These are phyloP conservation scores for Volvariella volvacea DNA, from an alignment of 1,284 basidiomycete genomes.

Conservation along the genomic window DNA sequence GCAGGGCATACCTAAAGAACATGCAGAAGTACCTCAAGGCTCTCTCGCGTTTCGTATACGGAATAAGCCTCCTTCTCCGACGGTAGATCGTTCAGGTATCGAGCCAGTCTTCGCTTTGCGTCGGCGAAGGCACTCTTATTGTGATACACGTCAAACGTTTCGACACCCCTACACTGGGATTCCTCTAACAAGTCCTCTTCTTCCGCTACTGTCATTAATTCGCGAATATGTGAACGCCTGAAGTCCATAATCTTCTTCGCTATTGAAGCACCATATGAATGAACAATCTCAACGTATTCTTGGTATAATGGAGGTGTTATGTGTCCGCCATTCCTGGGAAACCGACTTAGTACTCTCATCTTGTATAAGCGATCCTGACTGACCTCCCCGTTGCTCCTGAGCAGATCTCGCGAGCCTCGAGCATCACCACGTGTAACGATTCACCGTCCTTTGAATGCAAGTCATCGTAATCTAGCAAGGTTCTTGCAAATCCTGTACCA, in stretches of 20 bases:
- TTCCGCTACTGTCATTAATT: slow-evolving; percentile 38
- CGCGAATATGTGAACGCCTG: slow-evolving; percentile 46
- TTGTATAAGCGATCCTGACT: slow-evolving; percentile 10
- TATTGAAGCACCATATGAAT: slow-evolving; percentile 33
- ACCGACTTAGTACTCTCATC: not conserved
- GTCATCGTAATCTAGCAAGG: slow-evolving; percentile 34
- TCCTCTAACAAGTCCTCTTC: slow-evolving; percentile 39
- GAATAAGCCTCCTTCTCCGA: slow-evolving; percentile 29
- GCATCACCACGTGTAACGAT: slow-evolving; percentile 44
- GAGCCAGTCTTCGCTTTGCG: slow-evolving; percentile 31
- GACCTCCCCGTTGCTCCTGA: slow-evolving; percentile 68
- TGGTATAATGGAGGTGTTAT: slow-evolving; percentile 56
- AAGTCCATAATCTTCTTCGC: slow-evolving; percentile 56
- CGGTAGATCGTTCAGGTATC: slow-evolving; percentile 39
- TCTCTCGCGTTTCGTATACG: slow-evolving; percentile 28
- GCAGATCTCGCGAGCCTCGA: slow-evolving; percentile 64
- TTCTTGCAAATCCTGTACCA: slow-evolving; percentile 50
- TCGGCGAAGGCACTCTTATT: slow-evolving; percentile 28
- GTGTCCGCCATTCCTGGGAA: slow-evolving; percentile 64
- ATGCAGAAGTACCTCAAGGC: slow-evolving; percentile 21
- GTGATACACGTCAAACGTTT: slow-evolving; percentile 45
- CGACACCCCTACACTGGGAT: slow-evolving; percentile 41
- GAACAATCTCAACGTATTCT: slow-evolving; percentile 49
- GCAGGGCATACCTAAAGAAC: not conserved
- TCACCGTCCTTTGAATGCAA: slow-evolving; percentile 9